Conservation (phyloP, 441 rosid genomes). For the Pelargonium cotyledonis region DNA sequence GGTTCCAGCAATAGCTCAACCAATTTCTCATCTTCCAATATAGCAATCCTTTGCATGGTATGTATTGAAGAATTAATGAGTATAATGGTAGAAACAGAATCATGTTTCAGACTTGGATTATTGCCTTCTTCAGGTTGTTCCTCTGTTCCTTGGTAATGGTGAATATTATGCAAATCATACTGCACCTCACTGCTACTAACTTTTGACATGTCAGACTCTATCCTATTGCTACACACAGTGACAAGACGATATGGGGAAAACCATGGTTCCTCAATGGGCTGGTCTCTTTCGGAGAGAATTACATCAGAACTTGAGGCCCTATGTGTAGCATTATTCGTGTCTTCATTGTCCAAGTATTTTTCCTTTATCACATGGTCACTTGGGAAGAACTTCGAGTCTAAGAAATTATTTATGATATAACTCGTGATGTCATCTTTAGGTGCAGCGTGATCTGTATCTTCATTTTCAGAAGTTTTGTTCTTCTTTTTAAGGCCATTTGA, state of each 20-base stretch:
- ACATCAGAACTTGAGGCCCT: constrained; percentile 26
- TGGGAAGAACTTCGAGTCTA: constrained; percentile 27
- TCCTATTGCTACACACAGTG: constrained; percentile 23
- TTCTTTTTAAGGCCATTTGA: not conserved
- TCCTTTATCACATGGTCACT: constrained; percentile 33
- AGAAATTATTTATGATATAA: not conserved
- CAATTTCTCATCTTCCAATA: constrained; percentile 75
- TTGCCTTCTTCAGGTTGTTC: constrained; percentile 41
- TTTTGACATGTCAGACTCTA: constrained; percentile 27
- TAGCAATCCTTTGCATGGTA: constrained; percentile 94
- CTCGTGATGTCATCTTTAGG: not conserved
- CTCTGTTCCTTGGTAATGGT: constrained; percentile 35
- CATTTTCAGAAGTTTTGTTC: not conserved
- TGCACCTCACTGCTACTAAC: constrained; percentile 24
- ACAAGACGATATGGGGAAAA: constrained; percentile 34
- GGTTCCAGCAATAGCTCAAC: constrained; percentile 92
- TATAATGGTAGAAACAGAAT: constrained; percentile 52
- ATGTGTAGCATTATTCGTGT: constrained; percentile 20
- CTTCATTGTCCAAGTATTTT: constrained; percentile 27
- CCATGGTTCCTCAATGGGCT: constrained; percentile 96
- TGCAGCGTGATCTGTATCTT: not conserved
- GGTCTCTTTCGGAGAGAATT: constrained; percentile 42
- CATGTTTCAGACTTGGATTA: constrained; percentile 32
- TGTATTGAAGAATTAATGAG: constrained; percentile 85
- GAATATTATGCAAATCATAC: constrained; percentile 24